Base-by-base conservation (phyloP, 352 stramenopile genomes). In the Phytophthora hibernalis region DNA sequence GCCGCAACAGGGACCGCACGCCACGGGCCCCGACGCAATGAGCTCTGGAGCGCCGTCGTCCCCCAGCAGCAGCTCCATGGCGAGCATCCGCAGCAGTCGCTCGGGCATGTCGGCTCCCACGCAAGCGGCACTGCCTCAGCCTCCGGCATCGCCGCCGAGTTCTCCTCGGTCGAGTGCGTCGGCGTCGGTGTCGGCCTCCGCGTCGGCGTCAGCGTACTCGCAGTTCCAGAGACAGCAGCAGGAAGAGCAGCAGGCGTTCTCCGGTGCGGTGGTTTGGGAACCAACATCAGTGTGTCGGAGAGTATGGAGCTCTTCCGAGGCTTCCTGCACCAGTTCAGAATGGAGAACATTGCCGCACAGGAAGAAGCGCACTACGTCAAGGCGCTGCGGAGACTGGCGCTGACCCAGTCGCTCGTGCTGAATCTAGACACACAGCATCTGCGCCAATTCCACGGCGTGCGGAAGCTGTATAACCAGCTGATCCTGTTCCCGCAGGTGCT, bases 391-490 rank as follows among this genome's bases (percentile, higher is more conserved):
- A 84, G 91, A 66, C 74, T 97, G 49, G 75, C 88, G 16, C 66
- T 92, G 35, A 96, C 91, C 35, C 84, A 96, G 58, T 91, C 90
- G 56, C 79, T 85, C 11, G 81, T 96, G 20, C 85, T 98, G 60
- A 93, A 98, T 73, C 74, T 98, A 10, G 91, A 98, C 70, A 97
- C 90, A 54, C 85, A 95, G 63, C 91, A 98, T 47, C 67, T 98
- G 54, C 72, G 90, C 45, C 82, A 95, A 61, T 96, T 93, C 57
- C 75, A 65, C 1, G 72, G 83, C 45, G 86, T 77, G 3, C 75
- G 96, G 65, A 89, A 92, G 53, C 68, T 99, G 18, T 99, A 99
- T 77, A 91, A 97, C 65, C 97, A 99, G 80, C 80, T 99, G 24
- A 74, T 99, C 22, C 80, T 98, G 35, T 99, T 99, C 76, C 98